phyloP scores from a whole-genome alignment of 305 asterid genomes.

The Fraxinus ornus region DNA sequence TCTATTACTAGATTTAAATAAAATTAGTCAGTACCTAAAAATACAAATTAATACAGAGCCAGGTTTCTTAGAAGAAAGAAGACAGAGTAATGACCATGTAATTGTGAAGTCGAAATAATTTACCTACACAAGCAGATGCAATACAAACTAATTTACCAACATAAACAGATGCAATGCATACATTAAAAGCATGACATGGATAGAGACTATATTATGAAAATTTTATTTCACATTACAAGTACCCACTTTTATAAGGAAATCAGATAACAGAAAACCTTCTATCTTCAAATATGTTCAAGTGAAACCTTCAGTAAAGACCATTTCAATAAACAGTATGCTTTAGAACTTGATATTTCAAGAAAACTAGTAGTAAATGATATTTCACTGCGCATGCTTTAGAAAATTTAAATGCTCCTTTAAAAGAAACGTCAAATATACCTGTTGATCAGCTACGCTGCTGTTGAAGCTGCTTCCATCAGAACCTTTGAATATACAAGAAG shows the following conservation, averaged over 20 bases:
- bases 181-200: neutral
- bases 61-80: conserved; percentile 6
- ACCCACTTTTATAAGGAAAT: neutral
- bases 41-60: neutral
- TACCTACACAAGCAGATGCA: neutral
- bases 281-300: neutral
- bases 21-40: neutral
- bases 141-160: neutral
- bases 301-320: neutral
- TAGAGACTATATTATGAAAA: neutral
- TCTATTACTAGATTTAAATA: neutral
- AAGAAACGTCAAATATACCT: conserved; percentile 44
- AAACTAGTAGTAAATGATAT: neutral
- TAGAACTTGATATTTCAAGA: neutral
- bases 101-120: neutral
- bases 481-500: conserved; percentile 41
- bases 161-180: neutral
- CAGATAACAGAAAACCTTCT: neutral
- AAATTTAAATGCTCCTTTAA: conserved; percentile 5
- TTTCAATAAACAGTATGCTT: neutral
- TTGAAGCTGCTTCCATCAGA: conserved; percentile 79
- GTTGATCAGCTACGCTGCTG: conserved; percentile 78
- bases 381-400: neutral
- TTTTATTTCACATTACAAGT: neutral
- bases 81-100: neutral